Conservation (phyloP, 2,329 filamentous ascomycete species). For the Beauveria varroae region DNA sequence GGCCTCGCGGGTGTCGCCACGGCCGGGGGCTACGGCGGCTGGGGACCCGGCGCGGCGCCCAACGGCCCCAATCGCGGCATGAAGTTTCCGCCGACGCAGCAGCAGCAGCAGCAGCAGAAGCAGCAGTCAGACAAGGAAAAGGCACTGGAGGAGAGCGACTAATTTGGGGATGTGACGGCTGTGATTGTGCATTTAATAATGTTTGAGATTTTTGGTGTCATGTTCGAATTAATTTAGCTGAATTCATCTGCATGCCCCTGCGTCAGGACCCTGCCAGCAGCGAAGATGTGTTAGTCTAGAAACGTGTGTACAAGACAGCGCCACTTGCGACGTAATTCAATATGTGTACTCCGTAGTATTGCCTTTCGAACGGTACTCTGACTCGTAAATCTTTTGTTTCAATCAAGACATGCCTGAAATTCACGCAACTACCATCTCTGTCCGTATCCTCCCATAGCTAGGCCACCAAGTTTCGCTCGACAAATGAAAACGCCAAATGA, state of each 20-base stretch:
- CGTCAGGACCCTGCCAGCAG: too few species aligned
- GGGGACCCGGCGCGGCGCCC: slow-evolving; percentile 24
- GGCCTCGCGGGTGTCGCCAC: slow-evolving; percentile 24
- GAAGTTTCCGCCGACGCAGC: slow-evolving; percentile 26
- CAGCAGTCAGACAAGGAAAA: slow-evolving; percentile 9
- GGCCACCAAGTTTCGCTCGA: neutral
- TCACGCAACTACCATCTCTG: neutral
- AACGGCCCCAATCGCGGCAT: slow-evolving; percentile 22
- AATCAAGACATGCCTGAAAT: neutral
- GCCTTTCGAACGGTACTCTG: neutral
- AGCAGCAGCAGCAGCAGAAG: neutral
- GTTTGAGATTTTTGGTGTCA: too few species aligned
- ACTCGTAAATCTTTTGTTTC: neutral
- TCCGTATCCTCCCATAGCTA: neutral
- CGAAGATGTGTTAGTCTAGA: too few species aligned
- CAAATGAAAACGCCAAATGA: neutral
- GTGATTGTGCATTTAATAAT: too few species aligned
- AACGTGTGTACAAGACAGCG: too few species aligned
- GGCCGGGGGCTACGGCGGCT: slow-evolving; percentile 26
- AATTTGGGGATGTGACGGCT: neutral
- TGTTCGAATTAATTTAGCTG: too few species aligned
- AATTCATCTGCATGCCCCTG: too few species aligned
- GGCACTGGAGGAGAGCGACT: slow-evolving; percentile 6
- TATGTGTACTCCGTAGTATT: too few species aligned
- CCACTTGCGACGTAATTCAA: too few species aligned